Conservation (phyloP, 2,329 filamentous ascomycete genomes). For the Aspergillus aculeatinus region DNA sequence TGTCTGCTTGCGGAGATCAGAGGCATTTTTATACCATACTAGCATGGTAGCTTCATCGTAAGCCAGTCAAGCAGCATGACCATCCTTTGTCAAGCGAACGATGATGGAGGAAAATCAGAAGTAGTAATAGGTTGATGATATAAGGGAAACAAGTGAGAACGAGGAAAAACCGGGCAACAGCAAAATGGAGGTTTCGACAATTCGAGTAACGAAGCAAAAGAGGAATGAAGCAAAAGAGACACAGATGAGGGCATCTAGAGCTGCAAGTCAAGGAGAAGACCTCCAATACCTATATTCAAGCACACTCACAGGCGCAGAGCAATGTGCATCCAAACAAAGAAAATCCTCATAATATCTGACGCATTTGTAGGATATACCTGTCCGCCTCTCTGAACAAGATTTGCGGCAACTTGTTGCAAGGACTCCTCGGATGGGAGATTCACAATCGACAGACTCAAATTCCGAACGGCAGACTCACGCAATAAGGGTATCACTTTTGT, state of each 20-base stretch:
- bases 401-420: constrained; percentile 30
- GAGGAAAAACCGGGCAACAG: neutral
- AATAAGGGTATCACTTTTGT: constrained; percentile 46
- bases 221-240: constrained; percentile 17
- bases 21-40: constrained; percentile 9
- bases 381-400: constrained; percentile 21
- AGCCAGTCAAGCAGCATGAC: constrained; percentile 9
- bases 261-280: constrained; percentile 32
- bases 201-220: neutral
- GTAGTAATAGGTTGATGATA: constrained; percentile 1
- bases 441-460: constrained; percentile 40
- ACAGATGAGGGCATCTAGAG: constrained; percentile 33
- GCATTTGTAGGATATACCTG: constrained; percentile 29
- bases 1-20: constrained; percentile 24
- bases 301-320: constrained; percentile 21
- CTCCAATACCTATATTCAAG: constrained; percentile 30
- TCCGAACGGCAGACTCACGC: constrained; percentile 41
- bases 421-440: constrained; percentile 32
- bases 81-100: constrained; percentile 13
- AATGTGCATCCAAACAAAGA: constrained; percentile 25
- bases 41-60: constrained; percentile 18
- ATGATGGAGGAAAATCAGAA: constrained; percentile 3
- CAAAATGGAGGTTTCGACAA: neutral
- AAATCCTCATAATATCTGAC: constrained; percentile 32
- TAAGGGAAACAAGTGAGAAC: neutral